Evolutionary conservation across 2,329 filamentous ascomycete species (phyloP).

Genomic region (Claviceps pazoutovae): DNA sequence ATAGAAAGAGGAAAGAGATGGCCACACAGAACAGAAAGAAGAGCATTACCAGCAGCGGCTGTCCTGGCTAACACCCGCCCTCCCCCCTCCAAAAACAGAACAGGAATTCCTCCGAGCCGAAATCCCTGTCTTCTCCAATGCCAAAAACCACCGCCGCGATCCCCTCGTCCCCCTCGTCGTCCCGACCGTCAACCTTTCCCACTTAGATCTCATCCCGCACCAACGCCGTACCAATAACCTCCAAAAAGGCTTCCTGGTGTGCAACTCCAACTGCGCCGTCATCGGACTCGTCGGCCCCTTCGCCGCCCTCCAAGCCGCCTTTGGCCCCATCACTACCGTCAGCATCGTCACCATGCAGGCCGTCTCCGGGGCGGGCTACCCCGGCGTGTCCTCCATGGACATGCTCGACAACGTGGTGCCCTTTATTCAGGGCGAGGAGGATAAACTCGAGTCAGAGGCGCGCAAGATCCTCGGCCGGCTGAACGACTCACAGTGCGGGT

Average conservation of each 20-base stretch:
- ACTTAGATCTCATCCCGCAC: conserved; percentile 79
- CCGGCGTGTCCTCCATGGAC: conserved; percentile 85
- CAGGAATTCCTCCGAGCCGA: conserved; percentile 82
- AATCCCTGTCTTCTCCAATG: conserved; percentile 90
- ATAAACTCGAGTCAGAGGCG: conserved; percentile 89
- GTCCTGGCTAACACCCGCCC: background rate
- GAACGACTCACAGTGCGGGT: conserved; percentile 56
- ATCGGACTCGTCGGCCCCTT: conserved; percentile 94
- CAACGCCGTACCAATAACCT: conserved; percentile 62
- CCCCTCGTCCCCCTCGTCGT: conserved; percentile 86
- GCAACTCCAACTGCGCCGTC: conserved; percentile 96
- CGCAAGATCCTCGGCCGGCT: conserved; percentile 81
- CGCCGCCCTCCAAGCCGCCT: conserved; percentile 72
- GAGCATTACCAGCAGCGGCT: background rate
- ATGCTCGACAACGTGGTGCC: conserved; percentile 93
- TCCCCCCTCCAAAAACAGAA: conserved; percentile 35
- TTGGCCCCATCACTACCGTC: conserved; percentile 65
- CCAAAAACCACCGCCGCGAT: conserved; percentile 90
- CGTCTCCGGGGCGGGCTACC: conserved; percentile 83
- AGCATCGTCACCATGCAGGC: conserved; percentile 89
- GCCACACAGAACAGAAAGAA: too few species aligned
- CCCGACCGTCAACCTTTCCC: conserved; percentile 81
- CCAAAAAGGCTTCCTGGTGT: conserved; percentile 81
- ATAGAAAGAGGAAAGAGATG: too few species aligned
- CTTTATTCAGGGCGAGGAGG: conserved; percentile 85